Conservation (phyloP, 345 rosid genomes). For the Arabidopsis arenosa region DNA sequence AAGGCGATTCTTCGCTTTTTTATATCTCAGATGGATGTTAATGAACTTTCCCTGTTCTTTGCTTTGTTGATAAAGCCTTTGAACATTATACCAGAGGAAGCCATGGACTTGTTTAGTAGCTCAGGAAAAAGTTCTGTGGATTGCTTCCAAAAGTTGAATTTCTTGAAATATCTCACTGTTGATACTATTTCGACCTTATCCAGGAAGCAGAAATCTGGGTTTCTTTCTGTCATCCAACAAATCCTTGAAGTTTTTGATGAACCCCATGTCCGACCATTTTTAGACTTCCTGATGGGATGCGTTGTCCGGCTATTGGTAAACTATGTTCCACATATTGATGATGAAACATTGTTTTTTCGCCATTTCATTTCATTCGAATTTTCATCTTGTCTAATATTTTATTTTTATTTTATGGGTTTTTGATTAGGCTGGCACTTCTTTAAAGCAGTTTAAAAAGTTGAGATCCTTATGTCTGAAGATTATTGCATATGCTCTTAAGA, state of each 20-base stretch:
- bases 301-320: conserved; percentile 67
- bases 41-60: conserved; percentile 76
- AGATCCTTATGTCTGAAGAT: conserved; percentile 80
- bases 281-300: conserved; percentile 76
- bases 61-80: conserved; percentile 73
- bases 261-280: conserved; percentile 65
- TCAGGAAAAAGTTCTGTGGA: conserved; percentile 43
- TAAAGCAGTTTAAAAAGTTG: conserved; percentile 70
- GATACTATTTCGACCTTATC: conserved; percentile 62
- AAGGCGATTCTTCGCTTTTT: conserved; percentile 69
- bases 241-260: conserved; percentile 69
- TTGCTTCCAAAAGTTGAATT: conserved; percentile 49
- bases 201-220: conserved; percentile 68
- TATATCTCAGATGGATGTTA: conserved; percentile 69
- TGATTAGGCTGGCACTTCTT: conserved; percentile 47
- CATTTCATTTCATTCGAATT: neutral
- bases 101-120: conserved; percentile 50
- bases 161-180: conserved; percentile 54
- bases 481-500: conserved; percentile 60
- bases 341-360: conserved; percentile 33
- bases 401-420: no score
- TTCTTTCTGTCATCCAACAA: conserved; percentile 77
- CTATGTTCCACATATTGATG: conserved; percentile 52
- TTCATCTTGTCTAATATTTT: no score
- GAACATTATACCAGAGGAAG: conserved; percentile 54